phyloP scores from a whole-genome alignment of 2,329 filamentous ascomycete species.

The Hypoxylon sp. region DNA sequence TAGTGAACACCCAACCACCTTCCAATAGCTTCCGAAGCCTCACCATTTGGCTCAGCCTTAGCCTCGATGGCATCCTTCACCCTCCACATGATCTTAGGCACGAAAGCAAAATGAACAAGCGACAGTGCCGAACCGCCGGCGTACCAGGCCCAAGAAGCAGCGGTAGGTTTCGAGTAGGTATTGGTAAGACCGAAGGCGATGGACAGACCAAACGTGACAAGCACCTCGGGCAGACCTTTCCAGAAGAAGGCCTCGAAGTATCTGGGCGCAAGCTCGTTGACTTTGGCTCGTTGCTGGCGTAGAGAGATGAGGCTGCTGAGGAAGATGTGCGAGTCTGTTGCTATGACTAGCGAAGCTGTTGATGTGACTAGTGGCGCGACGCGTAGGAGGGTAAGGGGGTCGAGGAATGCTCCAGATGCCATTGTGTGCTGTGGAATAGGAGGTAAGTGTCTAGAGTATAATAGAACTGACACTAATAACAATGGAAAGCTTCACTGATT shows the following conservation, averaged over 20 bases:
- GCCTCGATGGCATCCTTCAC: constrained; percentile 41
- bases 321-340: constrained; percentile 56
- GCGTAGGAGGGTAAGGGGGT: constrained; percentile 52
- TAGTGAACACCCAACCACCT: constrained; percentile 45
- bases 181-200: constrained; percentile 43
- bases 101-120: constrained; percentile 46
- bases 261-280: constrained; percentile 51
- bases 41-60: constrained; percentile 39
- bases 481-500: no score
- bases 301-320: constrained; percentile 48
- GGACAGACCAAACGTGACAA: constrained; percentile 42
- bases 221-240: constrained; percentile 41
- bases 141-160: constrained; percentile 43
- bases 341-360: constrained; percentile 56
- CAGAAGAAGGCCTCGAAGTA: constrained; percentile 56
- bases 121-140: constrained; percentile 44
- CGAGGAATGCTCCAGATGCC: constrained; percentile 51
- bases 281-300: constrained; percentile 41
- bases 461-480: neutral
- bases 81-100: constrained; percentile 43
- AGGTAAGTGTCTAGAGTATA: neutral
- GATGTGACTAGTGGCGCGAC: constrained; percentile 57
- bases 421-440: constrained; percentile 38
- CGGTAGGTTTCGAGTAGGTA: constrained; percentile 29
- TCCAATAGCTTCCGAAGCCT: constrained; percentile 36